phyloP scores from a whole-genome alignment of 1,284 basidiomycete species.

The Leccinum huronense region DNA sequence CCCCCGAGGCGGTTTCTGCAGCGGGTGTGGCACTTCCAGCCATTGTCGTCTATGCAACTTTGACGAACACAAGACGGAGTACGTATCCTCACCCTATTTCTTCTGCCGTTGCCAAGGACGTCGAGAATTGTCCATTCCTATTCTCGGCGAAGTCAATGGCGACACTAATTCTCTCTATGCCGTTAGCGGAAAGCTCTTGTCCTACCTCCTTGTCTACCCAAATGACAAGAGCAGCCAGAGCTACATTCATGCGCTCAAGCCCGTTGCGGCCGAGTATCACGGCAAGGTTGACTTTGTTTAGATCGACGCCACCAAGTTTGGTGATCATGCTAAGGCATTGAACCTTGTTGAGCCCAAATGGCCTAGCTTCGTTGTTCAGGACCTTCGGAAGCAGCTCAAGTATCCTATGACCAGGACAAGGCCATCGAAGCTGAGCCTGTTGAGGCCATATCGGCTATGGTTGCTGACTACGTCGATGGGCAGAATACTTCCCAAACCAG shows the following conservation, averaged over 20 bases:
- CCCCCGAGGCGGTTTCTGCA: slow-evolving; percentile 58
- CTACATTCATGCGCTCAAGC: slow-evolving; percentile 68
- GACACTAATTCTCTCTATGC: slow-evolving; percentile 95
- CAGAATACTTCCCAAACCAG: slow-evolving; percentile 73
- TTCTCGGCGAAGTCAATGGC: slow-evolving; percentile 90
- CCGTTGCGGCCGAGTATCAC: slow-evolving; percentile 80
- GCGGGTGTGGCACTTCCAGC: slow-evolving; percentile 79
- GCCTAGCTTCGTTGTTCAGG: slow-evolving; percentile 94
- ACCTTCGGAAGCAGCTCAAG: slow-evolving; percentile 82
- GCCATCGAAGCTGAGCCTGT: slow-evolving; percentile 50
- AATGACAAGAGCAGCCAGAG: slow-evolving; percentile 64
- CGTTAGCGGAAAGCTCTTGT: slow-evolving; percentile 80
- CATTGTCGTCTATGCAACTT: slow-evolving; percentile 90
- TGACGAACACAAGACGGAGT: slow-evolving; percentile 80
- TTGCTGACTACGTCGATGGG: slow-evolving; percentile 68
- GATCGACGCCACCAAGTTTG: slow-evolving; percentile 96
- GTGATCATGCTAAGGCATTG: slow-evolving; percentile 93
- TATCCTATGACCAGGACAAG: slow-evolving; percentile 80
- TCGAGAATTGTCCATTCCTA: slow-evolving; percentile 82
- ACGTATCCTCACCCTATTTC: slow-evolving; percentile 59
- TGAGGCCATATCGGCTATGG: slow-evolving; percentile 54
- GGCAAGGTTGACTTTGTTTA: slow-evolving; percentile 95
- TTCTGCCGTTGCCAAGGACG: slow-evolving; percentile 56
- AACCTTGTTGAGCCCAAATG: slow-evolving; percentile 84
- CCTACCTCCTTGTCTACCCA: slow-evolving; percentile 93